Evolutionary conservation across 352 stramenopile genomes (phyloP), one percentile per base, ranked within the genome.

Genomic region (Phytophthora podocarpi): DNA sequence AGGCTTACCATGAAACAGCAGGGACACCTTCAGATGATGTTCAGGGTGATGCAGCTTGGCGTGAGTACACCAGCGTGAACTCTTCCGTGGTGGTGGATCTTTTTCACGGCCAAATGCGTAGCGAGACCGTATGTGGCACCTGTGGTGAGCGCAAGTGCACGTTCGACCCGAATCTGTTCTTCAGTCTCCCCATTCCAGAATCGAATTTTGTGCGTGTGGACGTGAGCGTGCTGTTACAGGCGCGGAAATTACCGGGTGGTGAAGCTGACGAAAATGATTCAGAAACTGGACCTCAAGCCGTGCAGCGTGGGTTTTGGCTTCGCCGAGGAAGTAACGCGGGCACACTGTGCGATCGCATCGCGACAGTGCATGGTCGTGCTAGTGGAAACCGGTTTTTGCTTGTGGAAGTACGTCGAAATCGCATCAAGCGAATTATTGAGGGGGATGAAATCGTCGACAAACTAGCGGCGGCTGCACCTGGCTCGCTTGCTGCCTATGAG

Each of bases 111-210:
- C 96, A 98, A 69, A 91, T 98, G 68, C 84, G 93, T 12, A 98
- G 85, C 36, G 96, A 99, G 70, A 90, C 98, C 5, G 91, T 96
- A 1, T 99, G 97, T 68, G 81, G 74, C 18, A 85, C 77, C 6
- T 99, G 97, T 79, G 81, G 85, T 5, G 85, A 92, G 50, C 93
- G 98, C 50, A 96, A 87, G 57, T 96, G 98, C 34, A 98, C 96
- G 30, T 99, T 99, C 76, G 97, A 99, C 62, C 93, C 97, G 1
- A 99, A 95, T 67, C 84, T 96, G 21, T 97, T 95, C 41, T 94
- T 99, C 42, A 98, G 90, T 46, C 67, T 99, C 8, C 96, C 97
- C 9, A 90, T 99, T 30, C 91, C 93, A n/a, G 81, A 93, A 54
- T 62, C 77, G 0, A 88, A 79, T 23, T 90, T 83, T 42, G 49